Evolutionary conservation across 129 eudicot genomes (phyloP).

Genomic region (Flaveria trinervia): DNA sequence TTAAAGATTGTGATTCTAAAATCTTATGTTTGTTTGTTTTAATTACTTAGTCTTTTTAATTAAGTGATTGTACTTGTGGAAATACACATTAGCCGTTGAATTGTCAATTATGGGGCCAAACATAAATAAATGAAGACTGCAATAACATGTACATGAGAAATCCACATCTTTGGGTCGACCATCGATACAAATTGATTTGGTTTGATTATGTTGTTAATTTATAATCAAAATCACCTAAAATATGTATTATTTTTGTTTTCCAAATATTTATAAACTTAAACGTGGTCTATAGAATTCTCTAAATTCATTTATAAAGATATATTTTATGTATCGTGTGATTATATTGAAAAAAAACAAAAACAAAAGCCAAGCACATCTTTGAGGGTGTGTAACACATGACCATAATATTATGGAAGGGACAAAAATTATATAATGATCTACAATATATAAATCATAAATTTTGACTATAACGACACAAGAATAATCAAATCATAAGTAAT

Average conservation of each 20-base stretch:
- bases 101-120: background rate
- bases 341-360: background rate
- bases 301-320: background rate
- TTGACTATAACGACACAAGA: no score
- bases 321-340: background rate
- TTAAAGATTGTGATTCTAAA: no score
- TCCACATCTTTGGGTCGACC: slow-evolving; percentile 1
- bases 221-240: background rate
- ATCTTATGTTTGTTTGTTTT: no score
- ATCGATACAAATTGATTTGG: background rate
- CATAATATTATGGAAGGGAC: no score
- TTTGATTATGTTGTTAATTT: background rate
- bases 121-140: slow-evolving; percentile 3
- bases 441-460: no score
- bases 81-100: background rate
- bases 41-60: background rate
- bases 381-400: no score
- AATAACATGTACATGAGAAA: background rate
- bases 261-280: background rate
- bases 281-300: background rate
- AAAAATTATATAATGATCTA: no score
- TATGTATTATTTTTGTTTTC: background rate
- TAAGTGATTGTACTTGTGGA: background rate
- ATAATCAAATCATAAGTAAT: no score
- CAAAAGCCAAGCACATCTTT: background rate